These are phyloP conservation scores for Crinitomyces ghanaensis DNA, from an alignment of 805 yeast genomes.

Conservation along the genomic window DNA sequence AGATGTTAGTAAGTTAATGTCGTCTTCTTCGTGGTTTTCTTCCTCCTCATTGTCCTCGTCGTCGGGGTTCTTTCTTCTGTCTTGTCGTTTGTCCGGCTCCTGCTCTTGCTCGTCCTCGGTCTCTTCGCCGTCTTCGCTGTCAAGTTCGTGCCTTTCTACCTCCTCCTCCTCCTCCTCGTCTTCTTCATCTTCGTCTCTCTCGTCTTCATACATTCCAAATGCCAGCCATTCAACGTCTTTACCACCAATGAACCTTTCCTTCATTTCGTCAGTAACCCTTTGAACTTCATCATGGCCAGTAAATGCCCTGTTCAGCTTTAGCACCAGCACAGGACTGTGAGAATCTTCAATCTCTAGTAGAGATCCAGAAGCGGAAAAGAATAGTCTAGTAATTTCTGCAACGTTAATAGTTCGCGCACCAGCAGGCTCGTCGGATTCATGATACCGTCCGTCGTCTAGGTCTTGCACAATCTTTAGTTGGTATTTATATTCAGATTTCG, in stretches of 20 bases:
- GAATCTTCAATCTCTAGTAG: slow-evolving; percentile 51
- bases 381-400: slow-evolving; percentile 37
- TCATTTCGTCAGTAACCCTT: slow-evolving; percentile 8
- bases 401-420: slow-evolving; percentile 32
- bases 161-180: slow-evolving; percentile 19
- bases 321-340: slow-evolving; percentile 52
- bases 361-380: slow-evolving; percentile 61
- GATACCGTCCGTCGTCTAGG: slow-evolving; percentile 63
- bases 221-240: slow-evolving; percentile 39
- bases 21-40: slow-evolving; percentile 15
- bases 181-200: slow-evolving; percentile 11
- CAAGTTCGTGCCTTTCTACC: slow-evolving; percentile 25
- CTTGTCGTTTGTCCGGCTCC: slow-evolving; percentile 11
- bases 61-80: background rate
- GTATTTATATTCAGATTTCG: slow-evolving; percentile 29
- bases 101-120: slow-evolving; percentile 1
- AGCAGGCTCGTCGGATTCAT: slow-evolving; percentile 41
- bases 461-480: slow-evolving; percentile 40
- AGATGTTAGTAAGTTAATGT: background rate
- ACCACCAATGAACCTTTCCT: slow-evolving; percentile 12
- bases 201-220: slow-evolving; percentile 33
- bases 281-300: slow-evolving; percentile 1
- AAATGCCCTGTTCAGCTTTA: slow-evolving; percentile 34
- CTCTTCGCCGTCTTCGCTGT: slow-evolving; percentile 18
- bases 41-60: slow-evolving; percentile 8